These are phyloP conservation scores for Fusarium musae DNA, from an alignment of 2,329 filamentous ascomycete species.

Conservation along the genomic window DNA sequence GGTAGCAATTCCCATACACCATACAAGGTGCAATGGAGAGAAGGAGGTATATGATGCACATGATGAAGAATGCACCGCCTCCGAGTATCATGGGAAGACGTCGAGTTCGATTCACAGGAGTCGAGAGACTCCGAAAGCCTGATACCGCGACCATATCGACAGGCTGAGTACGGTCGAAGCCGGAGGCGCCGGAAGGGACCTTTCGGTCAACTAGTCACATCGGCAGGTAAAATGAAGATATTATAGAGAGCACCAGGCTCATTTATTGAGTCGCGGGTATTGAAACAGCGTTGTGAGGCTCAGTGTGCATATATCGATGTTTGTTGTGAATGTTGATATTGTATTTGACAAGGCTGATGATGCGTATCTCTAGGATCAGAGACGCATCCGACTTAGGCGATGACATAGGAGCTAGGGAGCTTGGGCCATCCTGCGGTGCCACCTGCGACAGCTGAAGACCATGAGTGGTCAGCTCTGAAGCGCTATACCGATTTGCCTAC, in stretches of 20 bases:
- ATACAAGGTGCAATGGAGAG: conserved; percentile 45
- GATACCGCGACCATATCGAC: conserved; percentile 37
- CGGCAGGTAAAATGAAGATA: neutral
- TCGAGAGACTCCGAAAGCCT: conserved; percentile 27
- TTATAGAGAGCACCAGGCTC: neutral
- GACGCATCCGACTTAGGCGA: conserved; percentile 4
- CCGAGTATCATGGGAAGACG: conserved; percentile 36
- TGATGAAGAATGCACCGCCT: conserved; percentile 38
- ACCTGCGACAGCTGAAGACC: conserved; percentile 17
- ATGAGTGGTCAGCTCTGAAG: conserved; percentile 20
- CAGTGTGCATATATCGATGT: neutral
- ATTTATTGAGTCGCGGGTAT: neutral
- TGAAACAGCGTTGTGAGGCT: neutral
- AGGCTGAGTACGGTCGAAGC: conserved; percentile 17
- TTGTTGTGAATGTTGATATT: conserved; percentile 19
- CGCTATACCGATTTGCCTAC: conserved; percentile 5
- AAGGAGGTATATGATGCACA: conserved; percentile 43
- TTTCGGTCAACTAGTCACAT: conserved; percentile 40
- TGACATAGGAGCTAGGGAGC: conserved; percentile 31
- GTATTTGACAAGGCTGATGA: conserved; percentile 32
- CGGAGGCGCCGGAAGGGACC: conserved; percentile 31
- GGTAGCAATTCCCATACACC: conserved; percentile 44
- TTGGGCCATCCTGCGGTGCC: conserved; percentile 28
- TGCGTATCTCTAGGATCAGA: neutral
- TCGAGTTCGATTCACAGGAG: conserved; percentile 23